Base-by-base conservation (phyloP, 1,139 yeast species). In the Groenewaldozyma sp. region DNA sequence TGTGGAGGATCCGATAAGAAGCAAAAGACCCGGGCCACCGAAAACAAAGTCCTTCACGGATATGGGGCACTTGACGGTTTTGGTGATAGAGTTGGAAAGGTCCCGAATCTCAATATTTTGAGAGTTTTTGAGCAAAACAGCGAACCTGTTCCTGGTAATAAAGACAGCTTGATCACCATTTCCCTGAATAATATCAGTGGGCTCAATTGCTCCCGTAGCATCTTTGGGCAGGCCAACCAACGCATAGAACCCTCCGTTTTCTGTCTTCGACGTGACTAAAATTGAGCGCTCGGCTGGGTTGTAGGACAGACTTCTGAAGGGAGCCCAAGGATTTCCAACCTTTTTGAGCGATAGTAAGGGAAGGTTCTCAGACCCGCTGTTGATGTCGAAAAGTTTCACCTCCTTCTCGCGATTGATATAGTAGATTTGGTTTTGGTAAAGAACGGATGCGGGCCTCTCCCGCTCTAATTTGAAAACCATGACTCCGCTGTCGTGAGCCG, bases 381-480 rank as follows among this genome's bases (percentile, higher is more conserved):
- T 71, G 56, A 75, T 81, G 55, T 84, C 93, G 55, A 73, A 86
- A 40, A 75, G 68, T 62, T 84, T 94, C 43, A 93, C 79, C 62
- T 82, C 94, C 59, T 82, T 86, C 56, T 87, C 95, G 46, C 76
- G 74, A 63, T 86, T 87, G 53, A 88, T 78, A 56, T 73, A 91
- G 50, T 73, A 76, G 51, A 93, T 64, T 48, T 71, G 74, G 60
- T 71, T 75, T 58, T 82, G 93, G 65, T 76, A 76, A 31, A 80
- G 61, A 3, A 87, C 68, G 54, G 75, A 74, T 17, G 97, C 95
- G 18, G 98, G 98, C 61, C 98, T 78, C 70, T 93, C 99, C 58
- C 98, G 81, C 61, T 87, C 97, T 47, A 93, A 73, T 65, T 93
- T 93, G 74, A 93, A 93, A 40, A 93, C 94, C 95, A 91, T 88